These are phyloP conservation scores for Boeremia lycopersici DNA, from an alignment of 2,329 filamentous ascomycete species.

Conservation along the genomic window DNA sequence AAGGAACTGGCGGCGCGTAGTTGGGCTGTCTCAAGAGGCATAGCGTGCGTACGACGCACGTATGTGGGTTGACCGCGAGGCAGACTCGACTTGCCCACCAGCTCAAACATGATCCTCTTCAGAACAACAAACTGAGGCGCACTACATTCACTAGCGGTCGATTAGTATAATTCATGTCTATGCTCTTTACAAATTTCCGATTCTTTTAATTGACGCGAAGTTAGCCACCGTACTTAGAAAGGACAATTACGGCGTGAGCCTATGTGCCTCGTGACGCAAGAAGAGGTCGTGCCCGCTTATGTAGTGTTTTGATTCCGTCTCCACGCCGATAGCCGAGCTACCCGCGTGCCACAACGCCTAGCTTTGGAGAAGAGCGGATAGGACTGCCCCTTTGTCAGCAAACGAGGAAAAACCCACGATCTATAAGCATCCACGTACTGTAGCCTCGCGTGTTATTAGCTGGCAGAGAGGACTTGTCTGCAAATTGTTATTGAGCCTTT, in stretches of 20 bases:
- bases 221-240: not conserved
- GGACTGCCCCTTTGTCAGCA: not conserved
- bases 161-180: not conserved
- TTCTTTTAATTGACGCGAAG: too few relatives aligned
- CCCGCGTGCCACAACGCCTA: not conserved
- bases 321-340: not conserved
- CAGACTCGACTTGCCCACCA: slow-evolving; percentile 6
- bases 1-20: not conserved
- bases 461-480: too few relatives aligned
- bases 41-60: slow-evolving; percentile 8
- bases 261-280: not conserved
- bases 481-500: too few relatives aligned
- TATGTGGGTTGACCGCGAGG: slow-evolving; percentile 9
- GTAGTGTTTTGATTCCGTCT: not conserved
- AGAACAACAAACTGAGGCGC: not conserved
- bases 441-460: too few relatives aligned
- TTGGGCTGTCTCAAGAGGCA: not conserved
- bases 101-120: not conserved
- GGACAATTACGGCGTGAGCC: too few relatives aligned
- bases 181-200: not conserved
- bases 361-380: not conserved
- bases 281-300: not conserved
- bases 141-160: not conserved
- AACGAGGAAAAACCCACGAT: not conserved
- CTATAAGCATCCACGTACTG: not conserved